These are phyloP conservation scores for Mycena rebaudengoi DNA, from an alignment of 768 basidiomycete species.

Conservation along the genomic window DNA sequence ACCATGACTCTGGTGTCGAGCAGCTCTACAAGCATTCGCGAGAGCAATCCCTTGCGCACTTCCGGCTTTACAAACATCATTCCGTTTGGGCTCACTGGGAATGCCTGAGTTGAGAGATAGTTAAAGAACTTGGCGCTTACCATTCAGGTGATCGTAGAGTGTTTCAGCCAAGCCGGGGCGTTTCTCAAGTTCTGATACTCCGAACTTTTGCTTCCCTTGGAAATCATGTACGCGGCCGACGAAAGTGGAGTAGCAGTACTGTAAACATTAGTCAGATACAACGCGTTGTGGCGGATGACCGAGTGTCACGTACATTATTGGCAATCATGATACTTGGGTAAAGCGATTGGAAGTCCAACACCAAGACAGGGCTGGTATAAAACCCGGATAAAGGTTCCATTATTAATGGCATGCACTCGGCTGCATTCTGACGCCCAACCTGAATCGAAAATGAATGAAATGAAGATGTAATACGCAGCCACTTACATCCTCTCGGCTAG, in stretches of 20 bases:
- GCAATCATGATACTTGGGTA: conserved; percentile 99
- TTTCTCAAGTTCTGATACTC: conserved; percentile 77
- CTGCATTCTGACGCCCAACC: conserved; percentile 97
- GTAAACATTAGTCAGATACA: neutral
- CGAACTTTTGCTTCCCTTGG: conserved; percentile 88
- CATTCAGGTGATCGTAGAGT: conserved; percentile 79
- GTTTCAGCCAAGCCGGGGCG: conserved; percentile 73
- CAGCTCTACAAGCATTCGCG: conserved; percentile 91
- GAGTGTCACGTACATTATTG: conserved; percentile 64
- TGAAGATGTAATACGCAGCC: neutral
- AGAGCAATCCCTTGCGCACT: conserved; percentile 85
- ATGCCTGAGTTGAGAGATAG: neutral
- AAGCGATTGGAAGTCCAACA: conserved; percentile 95
- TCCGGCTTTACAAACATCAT: conserved; percentile 90
- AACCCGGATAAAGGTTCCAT: conserved; percentile 95
- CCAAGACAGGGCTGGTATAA: conserved; percentile 91
- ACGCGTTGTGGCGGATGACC: neutral
- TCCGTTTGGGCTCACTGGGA: conserved; percentile 91
- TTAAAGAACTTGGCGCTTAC: conserved; percentile 48
- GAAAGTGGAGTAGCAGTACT: conserved; percentile 94
- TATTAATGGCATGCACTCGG: conserved; percentile 94
- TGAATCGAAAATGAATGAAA: conserved; percentile 40
- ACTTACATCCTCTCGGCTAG: conserved; percentile 83
- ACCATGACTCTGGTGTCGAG: conserved; percentile 98
- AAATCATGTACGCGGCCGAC: conserved; percentile 89